Conservation (phyloP, 352 stramenopile genomes). For the Phytophthora fragariaefolia region DNA sequence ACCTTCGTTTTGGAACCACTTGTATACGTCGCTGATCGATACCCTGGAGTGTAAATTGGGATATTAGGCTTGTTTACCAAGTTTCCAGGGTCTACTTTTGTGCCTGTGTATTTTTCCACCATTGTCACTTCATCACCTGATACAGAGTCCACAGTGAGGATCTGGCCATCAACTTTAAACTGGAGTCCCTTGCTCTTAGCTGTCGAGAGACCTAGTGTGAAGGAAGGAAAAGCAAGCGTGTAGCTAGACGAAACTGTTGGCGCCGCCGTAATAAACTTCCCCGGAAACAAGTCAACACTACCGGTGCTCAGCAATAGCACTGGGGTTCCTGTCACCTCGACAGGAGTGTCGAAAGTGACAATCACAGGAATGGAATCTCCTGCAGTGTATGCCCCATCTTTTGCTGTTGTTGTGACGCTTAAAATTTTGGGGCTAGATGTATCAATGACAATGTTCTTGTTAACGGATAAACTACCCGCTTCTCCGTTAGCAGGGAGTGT, state of each 20-base stretch:
- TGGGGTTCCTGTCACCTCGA: conserved; percentile 62
- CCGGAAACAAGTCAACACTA: conserved; percentile 62
- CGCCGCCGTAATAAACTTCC: conserved; percentile 51
- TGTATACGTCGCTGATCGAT: conserved; percentile 51
- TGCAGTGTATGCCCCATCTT: conserved; percentile 61
- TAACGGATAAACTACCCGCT: conserved; percentile 65
- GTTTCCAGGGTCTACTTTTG: conserved; percentile 41
- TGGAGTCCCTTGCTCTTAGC: conserved; percentile 48
- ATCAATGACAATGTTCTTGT: conserved; percentile 80
- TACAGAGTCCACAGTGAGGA: conserved; percentile 61
- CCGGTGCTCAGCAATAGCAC: conserved; percentile 56
- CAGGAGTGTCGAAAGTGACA: conserved; percentile 62
- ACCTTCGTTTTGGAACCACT: conserved; percentile 53
- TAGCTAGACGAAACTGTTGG: conserved; percentile 32
- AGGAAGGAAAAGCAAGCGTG: conserved; percentile 57
- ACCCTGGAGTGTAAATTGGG: conserved; percentile 56
- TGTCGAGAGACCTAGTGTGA: conserved; percentile 59
- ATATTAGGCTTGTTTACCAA: conserved; percentile 35
- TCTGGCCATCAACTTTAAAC: conserved; percentile 56
- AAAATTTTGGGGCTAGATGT: conserved; percentile 59
- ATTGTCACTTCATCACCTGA: conserved; percentile 55
- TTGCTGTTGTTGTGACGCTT: conserved; percentile 40
- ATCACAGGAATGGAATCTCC: conserved; percentile 66
- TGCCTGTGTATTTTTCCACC: conserved; percentile 58
- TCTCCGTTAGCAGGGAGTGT: conserved; percentile 62